A percentile compares a stretch with the other conserved stretches of the same genome.
Conservation (phyloP, 148 eudicot species). For the Vaccinium darrowii region DNA sequence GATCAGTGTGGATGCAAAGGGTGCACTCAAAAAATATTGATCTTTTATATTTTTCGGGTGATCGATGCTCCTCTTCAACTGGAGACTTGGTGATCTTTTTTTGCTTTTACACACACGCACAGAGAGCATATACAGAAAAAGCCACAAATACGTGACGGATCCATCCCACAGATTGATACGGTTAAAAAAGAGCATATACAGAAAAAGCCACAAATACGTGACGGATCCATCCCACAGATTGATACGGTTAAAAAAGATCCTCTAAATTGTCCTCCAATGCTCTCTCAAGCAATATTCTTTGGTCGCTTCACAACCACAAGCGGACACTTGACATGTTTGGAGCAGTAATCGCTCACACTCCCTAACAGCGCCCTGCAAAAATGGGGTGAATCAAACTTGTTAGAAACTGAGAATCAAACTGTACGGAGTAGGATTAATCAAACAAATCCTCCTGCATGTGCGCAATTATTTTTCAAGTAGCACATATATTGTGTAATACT, state of each 20-base stretch:
- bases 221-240: background rate
- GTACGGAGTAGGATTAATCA: no score
- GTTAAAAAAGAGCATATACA: background rate
- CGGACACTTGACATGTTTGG: constrained; percentile 71
- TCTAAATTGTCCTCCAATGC: background rate
- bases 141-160: background rate
- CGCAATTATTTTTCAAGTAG: no score
- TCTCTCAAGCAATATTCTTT: background rate
- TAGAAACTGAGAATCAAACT: background rate
- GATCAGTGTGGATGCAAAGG: background rate
- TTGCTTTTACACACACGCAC: background rate
- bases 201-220: background rate
- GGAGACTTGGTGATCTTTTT: no score
- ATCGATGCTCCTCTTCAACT: no score
- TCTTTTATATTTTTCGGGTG: no score
- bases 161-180: background rate
- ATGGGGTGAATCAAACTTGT: background rate
- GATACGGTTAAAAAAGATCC: background rate
- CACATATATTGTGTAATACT: background rate
- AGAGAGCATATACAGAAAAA: background rate
- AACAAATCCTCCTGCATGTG: no score
- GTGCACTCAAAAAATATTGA: background rate
- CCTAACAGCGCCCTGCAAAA: constrained; percentile 4
- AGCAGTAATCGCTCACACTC: constrained; percentile 72
- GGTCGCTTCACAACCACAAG: constrained; percentile 44